Evolutionary conservation across 2,329 filamentous ascomycete genomes (phyloP).

Genomic region (Metarhizium guizhouense): DNA sequence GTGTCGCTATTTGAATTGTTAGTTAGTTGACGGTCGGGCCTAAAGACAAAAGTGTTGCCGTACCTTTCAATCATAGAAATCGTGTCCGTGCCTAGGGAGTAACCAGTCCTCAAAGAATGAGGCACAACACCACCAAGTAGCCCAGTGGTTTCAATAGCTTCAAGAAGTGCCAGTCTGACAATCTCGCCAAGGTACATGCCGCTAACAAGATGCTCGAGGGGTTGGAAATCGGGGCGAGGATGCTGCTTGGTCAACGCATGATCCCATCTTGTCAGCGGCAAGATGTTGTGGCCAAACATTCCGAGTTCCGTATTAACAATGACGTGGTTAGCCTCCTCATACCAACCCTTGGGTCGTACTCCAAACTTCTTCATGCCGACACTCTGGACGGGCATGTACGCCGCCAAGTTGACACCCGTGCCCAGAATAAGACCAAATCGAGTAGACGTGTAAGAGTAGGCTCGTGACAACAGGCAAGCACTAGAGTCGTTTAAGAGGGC

Average conservation of each 20-base stretch:
- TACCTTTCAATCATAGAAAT: conserved; percentile 50
- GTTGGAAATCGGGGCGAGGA: conserved; percentile 50
- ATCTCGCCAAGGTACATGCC: conserved; percentile 62
- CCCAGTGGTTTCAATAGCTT: conserved; percentile 46
- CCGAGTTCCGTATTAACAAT: conserved; percentile 60
- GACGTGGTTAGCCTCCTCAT: conserved; percentile 49
- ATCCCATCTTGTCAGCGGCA: conserved; percentile 56
- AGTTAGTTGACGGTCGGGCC: not conserved
- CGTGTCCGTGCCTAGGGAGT: conserved; percentile 52
- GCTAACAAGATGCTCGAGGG: conserved; percentile 52
- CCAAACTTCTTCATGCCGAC: conserved; percentile 50
- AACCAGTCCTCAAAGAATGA: conserved; percentile 39
- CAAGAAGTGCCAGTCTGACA: conserved; percentile 46
- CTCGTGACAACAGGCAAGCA: conserved; percentile 56
- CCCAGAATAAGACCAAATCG: conserved; percentile 58
- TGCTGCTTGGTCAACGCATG: conserved; percentile 40
- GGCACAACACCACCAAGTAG: conserved; percentile 50
- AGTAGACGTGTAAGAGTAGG: conserved; percentile 49
- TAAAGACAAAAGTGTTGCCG: conserved; percentile 11
- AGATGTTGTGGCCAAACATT: conserved; percentile 53
- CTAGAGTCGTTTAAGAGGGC: conserved; percentile 61
- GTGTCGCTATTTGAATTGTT: conserved; percentile 29
- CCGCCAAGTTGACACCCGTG: conserved; percentile 58
- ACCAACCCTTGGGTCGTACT: conserved; percentile 44
- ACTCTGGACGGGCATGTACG: conserved; percentile 50